These are phyloP conservation scores for Xylariaceae sp. DNA, from an alignment of 2,329 filamentous ascomycete genomes.

Conservation along the genomic window DNA sequence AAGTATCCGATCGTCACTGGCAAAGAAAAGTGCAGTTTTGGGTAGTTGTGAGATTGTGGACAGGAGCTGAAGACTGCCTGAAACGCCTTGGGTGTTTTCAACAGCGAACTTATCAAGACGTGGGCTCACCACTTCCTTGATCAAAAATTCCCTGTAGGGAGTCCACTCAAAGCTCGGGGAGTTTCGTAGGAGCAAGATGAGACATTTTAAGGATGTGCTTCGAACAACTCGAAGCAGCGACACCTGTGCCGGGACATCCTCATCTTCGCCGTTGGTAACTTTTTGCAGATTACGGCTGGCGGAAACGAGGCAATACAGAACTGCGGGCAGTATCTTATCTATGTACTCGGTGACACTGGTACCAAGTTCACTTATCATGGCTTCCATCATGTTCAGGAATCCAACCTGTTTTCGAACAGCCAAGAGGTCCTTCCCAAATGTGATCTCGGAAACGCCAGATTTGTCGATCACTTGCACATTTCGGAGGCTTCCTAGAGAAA, in stretches of 20 bases:
- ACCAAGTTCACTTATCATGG: slow-evolving; percentile 81
- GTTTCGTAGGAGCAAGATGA: slow-evolving; percentile 73
- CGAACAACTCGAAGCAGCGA: slow-evolving; percentile 65
- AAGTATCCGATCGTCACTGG: slow-evolving; percentile 59
- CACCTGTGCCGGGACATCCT: slow-evolving; percentile 37
- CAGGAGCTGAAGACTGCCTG: slow-evolving; percentile 75
- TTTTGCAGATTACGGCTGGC: slow-evolving; percentile 59
- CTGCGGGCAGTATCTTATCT: slow-evolving; percentile 65
- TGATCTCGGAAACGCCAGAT: slow-evolving; percentile 44
- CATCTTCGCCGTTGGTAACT: slow-evolving; percentile 32
- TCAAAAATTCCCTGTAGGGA: slow-evolving; percentile 65
- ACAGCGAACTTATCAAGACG: slow-evolving; percentile 72
- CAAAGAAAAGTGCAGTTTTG: slow-evolving; percentile 64
- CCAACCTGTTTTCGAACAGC: slow-evolving; percentile 78
- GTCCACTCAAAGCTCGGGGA: slow-evolving; percentile 68
- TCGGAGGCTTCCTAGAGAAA: slow-evolving; percentile 70
- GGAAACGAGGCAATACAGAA: slow-evolving; percentile 76
- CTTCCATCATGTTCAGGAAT: slow-evolving; percentile 85
- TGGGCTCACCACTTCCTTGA: slow-evolving; percentile 71
- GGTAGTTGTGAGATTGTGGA: slow-evolving; percentile 72
- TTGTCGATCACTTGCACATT: slow-evolving; percentile 56
- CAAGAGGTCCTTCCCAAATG: slow-evolving; percentile 57
- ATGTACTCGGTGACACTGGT: slow-evolving; percentile 66
- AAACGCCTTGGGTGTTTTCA: slow-evolving; percentile 87
- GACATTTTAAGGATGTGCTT: slow-evolving; percentile 74